Evolutionary conservation across 352 stramenopile species (phyloP).

Genomic region (Aphanomyces invadans): DNA sequence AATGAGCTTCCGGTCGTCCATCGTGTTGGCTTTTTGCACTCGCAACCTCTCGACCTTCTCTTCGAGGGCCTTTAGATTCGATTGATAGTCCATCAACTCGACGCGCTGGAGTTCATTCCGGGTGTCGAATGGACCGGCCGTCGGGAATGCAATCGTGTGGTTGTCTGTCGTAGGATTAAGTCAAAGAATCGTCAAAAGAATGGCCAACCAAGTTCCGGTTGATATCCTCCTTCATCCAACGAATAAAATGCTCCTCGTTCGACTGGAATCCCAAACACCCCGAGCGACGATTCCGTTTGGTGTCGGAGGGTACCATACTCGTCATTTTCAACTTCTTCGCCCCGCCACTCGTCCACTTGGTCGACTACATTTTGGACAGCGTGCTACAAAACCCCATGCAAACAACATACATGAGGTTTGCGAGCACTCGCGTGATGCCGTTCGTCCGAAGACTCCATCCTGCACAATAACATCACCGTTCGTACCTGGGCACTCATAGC

Average conservation of each 20-base stretch:
- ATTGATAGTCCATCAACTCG: conserved; percentile 47
- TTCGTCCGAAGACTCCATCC: too few species aligned
- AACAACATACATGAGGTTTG: too few species aligned
- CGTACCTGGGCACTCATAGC: neutral
- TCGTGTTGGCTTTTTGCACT: conserved; percentile 34
- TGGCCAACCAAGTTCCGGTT: conserved; percentile 42
- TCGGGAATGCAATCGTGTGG: conserved; percentile 41
- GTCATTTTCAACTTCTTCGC: conserved; percentile 30
- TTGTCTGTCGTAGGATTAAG: conserved; percentile 34
- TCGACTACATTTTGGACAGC: conserved; percentile 33
- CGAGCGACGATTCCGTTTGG: conserved; percentile 37
- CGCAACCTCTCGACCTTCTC: conserved; percentile 50
- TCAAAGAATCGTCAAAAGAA: conserved; percentile 11
- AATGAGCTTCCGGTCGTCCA: conserved; percentile 40
- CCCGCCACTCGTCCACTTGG: conserved; percentile 35
- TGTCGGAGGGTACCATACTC: conserved; percentile 25
- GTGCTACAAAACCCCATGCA: too few species aligned
- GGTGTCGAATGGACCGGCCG: conserved; percentile 33
- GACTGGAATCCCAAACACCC: conserved; percentile 47
- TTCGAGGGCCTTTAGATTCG: conserved; percentile 36
- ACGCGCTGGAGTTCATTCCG: conserved; percentile 46
- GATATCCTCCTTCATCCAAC: conserved; percentile 35
- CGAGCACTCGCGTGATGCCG: too few species aligned
- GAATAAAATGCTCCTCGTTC: conserved; percentile 53
- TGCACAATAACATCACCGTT: too few species aligned